These are phyloP conservation scores for Scolecobasidium constrictum DNA, from an alignment of 2,329 filamentous ascomycete species.

Conservation along the genomic window DNA sequence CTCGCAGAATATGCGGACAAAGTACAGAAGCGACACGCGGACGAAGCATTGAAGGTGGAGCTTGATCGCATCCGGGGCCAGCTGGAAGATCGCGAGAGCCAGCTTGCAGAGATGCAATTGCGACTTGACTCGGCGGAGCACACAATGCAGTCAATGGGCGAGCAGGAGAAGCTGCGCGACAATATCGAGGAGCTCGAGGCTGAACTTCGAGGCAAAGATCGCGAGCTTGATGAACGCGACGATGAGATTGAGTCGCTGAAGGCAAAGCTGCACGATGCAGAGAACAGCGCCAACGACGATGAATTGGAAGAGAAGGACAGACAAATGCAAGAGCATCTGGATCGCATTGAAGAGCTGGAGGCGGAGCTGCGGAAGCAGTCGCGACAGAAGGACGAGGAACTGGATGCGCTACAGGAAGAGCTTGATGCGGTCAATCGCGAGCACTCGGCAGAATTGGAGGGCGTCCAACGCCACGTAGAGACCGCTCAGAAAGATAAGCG, in stretches of 20 bases:
- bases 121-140: constrained; percentile 4
- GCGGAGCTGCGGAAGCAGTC: constrained; percentile 17
- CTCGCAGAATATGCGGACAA: constrained; percentile 75
- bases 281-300: constrained; percentile 20
- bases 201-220: constrained; percentile 23
- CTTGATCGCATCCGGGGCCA: constrained; percentile 36
- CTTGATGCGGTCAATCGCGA: constrained; percentile 17
- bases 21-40: constrained; percentile 62
- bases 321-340: constrained; percentile 20
- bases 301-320: constrained; percentile 22
- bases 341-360: constrained; percentile 23
- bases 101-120: constrained; percentile 22
- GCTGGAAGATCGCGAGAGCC: constrained; percentile 30
- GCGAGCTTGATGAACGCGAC: constrained; percentile 25
- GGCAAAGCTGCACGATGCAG: constrained; percentile 20
- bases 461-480: constrained; percentile 24
- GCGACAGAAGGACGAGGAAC: constrained; percentile 5
- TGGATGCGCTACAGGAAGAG: constrained; percentile 6
- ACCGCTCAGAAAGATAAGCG: constrained; percentile 13
- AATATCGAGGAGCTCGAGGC: constrained; percentile 24
- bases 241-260: constrained; percentile 24
- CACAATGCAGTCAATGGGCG: neutral
- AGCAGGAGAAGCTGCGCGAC: constrained; percentile 15
- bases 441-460: constrained; percentile 24
- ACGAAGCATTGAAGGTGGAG: constrained; percentile 57